Base-by-base conservation (phyloP, 2,329 filamentous ascomycete genomes). In the Phoma sp. region DNA sequence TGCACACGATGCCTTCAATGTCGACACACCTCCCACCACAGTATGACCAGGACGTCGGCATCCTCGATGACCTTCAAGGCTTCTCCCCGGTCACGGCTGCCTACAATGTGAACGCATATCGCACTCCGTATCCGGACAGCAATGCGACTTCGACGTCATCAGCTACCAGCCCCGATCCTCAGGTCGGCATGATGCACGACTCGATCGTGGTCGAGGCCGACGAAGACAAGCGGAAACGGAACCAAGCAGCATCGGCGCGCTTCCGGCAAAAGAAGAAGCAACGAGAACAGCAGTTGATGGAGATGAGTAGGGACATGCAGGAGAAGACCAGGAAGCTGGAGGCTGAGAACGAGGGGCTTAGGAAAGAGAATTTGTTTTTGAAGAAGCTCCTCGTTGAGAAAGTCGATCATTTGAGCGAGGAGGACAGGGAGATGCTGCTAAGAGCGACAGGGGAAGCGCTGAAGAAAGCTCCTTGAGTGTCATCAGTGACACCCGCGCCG, bases 201-300 rank as follows among this genome's bases (percentile, higher is more conserved):
- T 56, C 67, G 4, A 44, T 71, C 15, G 56, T 70, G 24, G 57
- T 65, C 35, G 70, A 73, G 43, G 91, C 91, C 21, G 92, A 96
- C 75, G 92, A 96, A 77, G 92, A 96, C 74, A 96, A 96, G 80
- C 88, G 92, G 44, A 87, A 91, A 55, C 87, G 92, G 61, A 96
- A 96, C 78, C 96, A 92, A 2, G 92, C 92, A 29, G 92, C 92
- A 51, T 92, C 88, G 63, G 92, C 92, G 17, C 89, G 92, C 44
- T 96, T 96, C 83, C 89, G 92, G 56, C 87, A 95, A 73, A 96
- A 96, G 86, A 96, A 96, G 88, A 96, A 96, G 85, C 91, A 95
- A 78, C 88, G 92, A 45, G 92, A 96, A 80, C 90, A 93, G 76
- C 89, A 90, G 8, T 85, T 96, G 51, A 48, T 73, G 45, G 72